A percentile compares a stretch with the other conserved stretches of the same genome.
These are phyloP conservation scores for Fusarium hostae DNA, from an alignment of 2,329 filamentous ascomycete species.

Conservation along the genomic window DNA sequence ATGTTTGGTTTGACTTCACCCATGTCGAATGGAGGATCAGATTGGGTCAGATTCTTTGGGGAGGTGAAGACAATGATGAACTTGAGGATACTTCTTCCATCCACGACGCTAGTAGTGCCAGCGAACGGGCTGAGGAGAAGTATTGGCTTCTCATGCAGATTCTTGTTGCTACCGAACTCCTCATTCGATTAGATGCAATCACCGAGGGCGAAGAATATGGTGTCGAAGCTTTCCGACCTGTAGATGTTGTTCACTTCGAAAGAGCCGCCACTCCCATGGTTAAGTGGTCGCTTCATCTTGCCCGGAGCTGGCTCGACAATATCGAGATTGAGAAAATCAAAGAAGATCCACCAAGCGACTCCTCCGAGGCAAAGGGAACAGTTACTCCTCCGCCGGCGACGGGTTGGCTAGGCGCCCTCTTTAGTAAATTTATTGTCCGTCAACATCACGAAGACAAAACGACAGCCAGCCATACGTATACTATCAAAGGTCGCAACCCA, in stretches of 20 bases:
- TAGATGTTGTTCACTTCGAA: conserved; percentile 70
- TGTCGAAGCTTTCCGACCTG: conserved; percentile 61
- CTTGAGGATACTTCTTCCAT: conserved; percentile 64
- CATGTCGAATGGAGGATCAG: conserved; percentile 80
- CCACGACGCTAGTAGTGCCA: conserved; percentile 58
- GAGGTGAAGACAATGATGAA: conserved; percentile 61
- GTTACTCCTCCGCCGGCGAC: conserved; percentile 25
- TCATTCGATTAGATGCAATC: conserved; percentile 71
- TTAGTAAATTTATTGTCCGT: conserved; percentile 62
- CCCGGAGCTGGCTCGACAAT: conserved; percentile 75
- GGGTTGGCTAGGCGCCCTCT: conserved; percentile 67
- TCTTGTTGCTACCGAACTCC: conserved; percentile 71
- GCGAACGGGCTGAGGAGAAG: conserved; percentile 68
- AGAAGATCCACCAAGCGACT: conserved; percentile 20
- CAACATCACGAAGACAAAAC: conserved; percentile 53
- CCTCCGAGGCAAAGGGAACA: conserved; percentile 10
- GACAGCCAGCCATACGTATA: conserved; percentile 54
- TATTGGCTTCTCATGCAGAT: conserved; percentile 76
- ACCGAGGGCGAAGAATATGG: conserved; percentile 69
- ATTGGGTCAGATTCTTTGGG: conserved; percentile 78
- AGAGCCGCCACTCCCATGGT: conserved; percentile 70
- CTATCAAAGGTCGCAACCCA: conserved; percentile 65
- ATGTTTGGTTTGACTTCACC: conserved; percentile 80
- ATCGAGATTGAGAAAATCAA: conserved; percentile 66
- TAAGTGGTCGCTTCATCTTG: conserved; percentile 74